Evolutionary conservation across 2,329 filamentous ascomycete genomes (phyloP).

Genomic region (Epichloe bromicola): DNA sequence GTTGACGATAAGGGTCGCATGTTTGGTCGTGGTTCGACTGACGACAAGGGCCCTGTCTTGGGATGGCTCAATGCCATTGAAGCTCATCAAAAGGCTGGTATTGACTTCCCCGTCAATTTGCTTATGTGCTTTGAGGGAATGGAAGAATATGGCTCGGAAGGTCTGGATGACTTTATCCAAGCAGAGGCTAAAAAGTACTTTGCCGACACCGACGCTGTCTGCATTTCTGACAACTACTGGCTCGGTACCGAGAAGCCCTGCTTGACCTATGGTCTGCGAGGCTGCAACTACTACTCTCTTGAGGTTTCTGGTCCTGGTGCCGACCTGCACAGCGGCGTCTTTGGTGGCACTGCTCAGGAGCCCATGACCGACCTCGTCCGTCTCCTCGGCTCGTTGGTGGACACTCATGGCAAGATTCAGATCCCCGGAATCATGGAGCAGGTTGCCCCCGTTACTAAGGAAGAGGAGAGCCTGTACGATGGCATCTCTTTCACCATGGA

Average conservation of each 20-base stretch:
- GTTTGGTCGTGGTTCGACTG: slow-evolving; percentile 90
- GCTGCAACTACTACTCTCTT: slow-evolving; percentile 95
- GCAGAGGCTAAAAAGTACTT: slow-evolving; percentile 90
- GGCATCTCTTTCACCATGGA: slow-evolving; percentile 93
- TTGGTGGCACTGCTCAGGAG: slow-evolving; percentile 91
- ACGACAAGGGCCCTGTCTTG: slow-evolving; percentile 94
- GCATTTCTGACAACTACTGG: slow-evolving; percentile 99
- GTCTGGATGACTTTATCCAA: slow-evolving; percentile 86
- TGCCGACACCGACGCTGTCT: slow-evolving; percentile 88
- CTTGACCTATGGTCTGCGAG: slow-evolving; percentile 89
- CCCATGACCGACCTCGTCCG: slow-evolving; percentile 93
- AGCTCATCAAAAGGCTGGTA: slow-evolving; percentile 85
- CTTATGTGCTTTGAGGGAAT: slow-evolving; percentile 99
- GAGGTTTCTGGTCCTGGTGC: slow-evolving; percentile 83
- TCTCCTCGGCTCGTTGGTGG: slow-evolving; percentile 72
- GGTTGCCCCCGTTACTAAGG: slow-evolving; percentile 74
- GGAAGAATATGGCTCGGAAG: slow-evolving; percentile 97
- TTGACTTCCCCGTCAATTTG: slow-evolving; percentile 94
- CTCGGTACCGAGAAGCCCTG: slow-evolving; percentile 97
- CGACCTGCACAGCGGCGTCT: slow-evolving; percentile 93
- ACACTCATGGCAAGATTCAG: slow-evolving; percentile 80
- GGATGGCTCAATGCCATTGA: slow-evolving; percentile 98
- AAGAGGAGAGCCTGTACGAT: slow-evolving; percentile 80
- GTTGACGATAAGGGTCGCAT: slow-evolving; percentile 87
- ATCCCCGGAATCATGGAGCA: slow-evolving; percentile 92